These are phyloP conservation scores for Halenospora varia DNA, from an alignment of 495 filamentous ascomycete genomes.

Conservation along the genomic window DNA sequence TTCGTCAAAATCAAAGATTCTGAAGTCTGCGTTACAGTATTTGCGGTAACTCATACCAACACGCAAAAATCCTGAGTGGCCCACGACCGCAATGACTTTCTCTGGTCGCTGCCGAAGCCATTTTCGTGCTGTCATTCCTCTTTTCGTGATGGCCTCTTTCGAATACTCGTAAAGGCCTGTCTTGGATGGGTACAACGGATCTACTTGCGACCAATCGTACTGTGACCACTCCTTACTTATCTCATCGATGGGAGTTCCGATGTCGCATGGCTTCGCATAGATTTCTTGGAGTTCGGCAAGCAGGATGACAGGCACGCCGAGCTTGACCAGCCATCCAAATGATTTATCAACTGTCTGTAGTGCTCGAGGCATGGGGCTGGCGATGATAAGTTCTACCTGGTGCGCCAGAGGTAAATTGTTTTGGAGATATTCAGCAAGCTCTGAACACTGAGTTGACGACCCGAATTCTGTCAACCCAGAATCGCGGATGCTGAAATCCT, in stretches of 20 bases:
- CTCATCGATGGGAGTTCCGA: conserved; percentile 36
- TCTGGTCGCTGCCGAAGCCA: conserved; percentile 45
- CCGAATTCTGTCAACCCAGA: conserved; percentile 49
- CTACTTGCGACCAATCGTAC: conserved; percentile 45
- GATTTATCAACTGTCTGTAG: conserved; percentile 47
- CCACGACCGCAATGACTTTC: conserved; percentile 54
- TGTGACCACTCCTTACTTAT: conserved; percentile 41
- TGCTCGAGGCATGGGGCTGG: conserved; percentile 51
- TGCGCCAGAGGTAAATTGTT: conserved; percentile 34
- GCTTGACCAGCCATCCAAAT: conserved; percentile 44
- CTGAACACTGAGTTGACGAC: conserved; percentile 37
- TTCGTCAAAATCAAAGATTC: conserved; percentile 51
- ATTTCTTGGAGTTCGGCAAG: conserved; percentile 54
- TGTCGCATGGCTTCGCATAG: conserved; percentile 49
- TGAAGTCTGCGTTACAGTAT: conserved; percentile 55
- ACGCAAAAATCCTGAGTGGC: conserved; percentile 53
- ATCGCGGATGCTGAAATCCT: conserved; percentile 45
- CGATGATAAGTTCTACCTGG: conserved; percentile 47
- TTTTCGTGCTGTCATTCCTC: conserved; percentile 38
- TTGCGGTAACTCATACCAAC: conserved; percentile 38
- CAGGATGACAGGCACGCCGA: conserved; percentile 42
- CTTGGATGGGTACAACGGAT: conserved; percentile 52
- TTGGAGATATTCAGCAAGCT: conserved; percentile 38
- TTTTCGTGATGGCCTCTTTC: conserved; percentile 37
- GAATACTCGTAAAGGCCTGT: conserved; percentile 45